Conservation (phyloP, 2,329 filamentous ascomycete species). For the Talaromyces funiculosus region DNA sequence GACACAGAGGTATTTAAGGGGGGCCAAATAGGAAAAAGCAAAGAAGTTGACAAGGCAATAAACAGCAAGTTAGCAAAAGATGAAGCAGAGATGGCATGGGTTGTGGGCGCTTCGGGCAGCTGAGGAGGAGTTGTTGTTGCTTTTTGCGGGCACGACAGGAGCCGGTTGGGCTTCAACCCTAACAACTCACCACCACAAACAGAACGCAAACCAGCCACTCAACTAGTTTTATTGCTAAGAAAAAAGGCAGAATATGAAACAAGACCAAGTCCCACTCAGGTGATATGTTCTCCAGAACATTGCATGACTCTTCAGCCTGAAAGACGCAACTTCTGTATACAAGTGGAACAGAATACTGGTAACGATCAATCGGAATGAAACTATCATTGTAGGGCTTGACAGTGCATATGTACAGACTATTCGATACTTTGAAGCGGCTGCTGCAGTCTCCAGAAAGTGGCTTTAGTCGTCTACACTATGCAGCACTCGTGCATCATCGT, state of each 20-base stretch:
- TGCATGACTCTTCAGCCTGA: no score
- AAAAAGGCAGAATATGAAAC: background rate
- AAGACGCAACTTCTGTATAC: background rate
- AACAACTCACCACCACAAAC: background rate
- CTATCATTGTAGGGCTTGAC: background rate
- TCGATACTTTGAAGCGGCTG: background rate
- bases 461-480: background rate
- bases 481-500: slow-evolving; percentile 4
- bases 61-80: background rate
- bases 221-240: background rate
- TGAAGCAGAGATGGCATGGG: background rate
- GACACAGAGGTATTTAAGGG: slow-evolving; percentile 1
- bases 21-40: background rate
- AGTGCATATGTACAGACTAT: background rate
- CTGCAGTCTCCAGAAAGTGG: background rate
- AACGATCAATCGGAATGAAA: background rate
- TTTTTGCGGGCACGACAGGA: background rate
- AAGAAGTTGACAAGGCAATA: background rate
- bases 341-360: background rate
- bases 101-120: slow-evolving; percentile 9
- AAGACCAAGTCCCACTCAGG: background rate
- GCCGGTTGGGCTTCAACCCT: slow-evolving; percentile 11
- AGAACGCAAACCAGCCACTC: background rate
- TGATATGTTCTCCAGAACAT: no score
- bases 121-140: background rate